Evolutionary conservation across 1,284 basidiomycete genomes (phyloP).

Genomic region (Leccinum ponderosum): DNA sequence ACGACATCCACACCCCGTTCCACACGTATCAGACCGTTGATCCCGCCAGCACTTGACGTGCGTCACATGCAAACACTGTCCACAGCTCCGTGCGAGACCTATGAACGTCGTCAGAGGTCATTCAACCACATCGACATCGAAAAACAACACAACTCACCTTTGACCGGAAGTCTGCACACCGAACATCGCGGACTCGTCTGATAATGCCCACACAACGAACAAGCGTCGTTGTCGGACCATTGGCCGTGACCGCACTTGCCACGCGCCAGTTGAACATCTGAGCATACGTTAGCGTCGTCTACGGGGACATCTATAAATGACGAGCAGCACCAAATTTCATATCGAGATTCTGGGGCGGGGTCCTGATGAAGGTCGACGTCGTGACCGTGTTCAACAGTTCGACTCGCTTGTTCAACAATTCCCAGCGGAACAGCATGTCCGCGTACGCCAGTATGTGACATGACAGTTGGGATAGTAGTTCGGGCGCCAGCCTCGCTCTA

Average conservation of each 20-base stretch:
- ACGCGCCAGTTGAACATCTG: constrained; percentile 42
- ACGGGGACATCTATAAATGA: background rate
- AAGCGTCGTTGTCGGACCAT: constrained; percentile 39
- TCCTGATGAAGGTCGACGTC: constrained; percentile 28
- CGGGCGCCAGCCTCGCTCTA: constrained; percentile 16
- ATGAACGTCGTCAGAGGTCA: background rate
- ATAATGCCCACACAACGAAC: constrained; percentile 49
- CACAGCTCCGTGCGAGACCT: constrained; percentile 74
- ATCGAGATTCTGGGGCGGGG: constrained; percentile 28
- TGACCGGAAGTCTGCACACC: constrained; percentile 77
- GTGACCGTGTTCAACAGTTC: constrained; percentile 68
- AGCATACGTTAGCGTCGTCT: constrained; percentile 7
- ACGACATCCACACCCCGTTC: constrained; percentile 64
- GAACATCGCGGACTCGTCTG: constrained; percentile 57
- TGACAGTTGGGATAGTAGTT: constrained; percentile 46
- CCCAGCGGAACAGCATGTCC: constrained; percentile 72
- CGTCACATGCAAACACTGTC: constrained; percentile 64
- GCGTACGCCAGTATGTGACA: constrained; percentile 71
- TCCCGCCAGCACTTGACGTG: constrained; percentile 66
- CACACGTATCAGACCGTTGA: constrained; percentile 50
- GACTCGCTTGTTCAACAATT: constrained; percentile 63
- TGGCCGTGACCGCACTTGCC: constrained; percentile 38
- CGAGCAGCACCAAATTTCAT: constrained; percentile 40
- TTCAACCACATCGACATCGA: background rate
- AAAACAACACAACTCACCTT: constrained; percentile 49